Evolutionary conservation across 2,329 filamentous ascomycete genomes (phyloP).

Genomic region (Ophioceras dolichostomum): DNA sequence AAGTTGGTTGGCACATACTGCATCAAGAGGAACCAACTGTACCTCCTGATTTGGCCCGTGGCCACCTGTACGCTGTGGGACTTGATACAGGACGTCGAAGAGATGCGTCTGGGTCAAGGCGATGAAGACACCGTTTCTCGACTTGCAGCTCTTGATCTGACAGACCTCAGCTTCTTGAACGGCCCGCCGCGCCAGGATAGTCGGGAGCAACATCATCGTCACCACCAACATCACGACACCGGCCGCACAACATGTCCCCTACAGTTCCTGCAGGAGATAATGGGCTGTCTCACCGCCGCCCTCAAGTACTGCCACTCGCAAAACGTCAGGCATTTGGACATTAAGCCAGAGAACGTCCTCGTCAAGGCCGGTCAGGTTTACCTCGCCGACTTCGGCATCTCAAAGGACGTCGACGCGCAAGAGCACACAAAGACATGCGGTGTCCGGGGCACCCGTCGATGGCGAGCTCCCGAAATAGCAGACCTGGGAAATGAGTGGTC

Average conservation of each 20-base stretch:
- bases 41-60: too few species aligned
- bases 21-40: too few species aligned
- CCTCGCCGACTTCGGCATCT: constrained; percentile 5
- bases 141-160: too few species aligned
- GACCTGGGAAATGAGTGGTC: constrained; percentile 23
- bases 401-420: constrained; percentile 24
- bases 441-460: constrained; percentile 26
- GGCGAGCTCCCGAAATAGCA: constrained; percentile 31
- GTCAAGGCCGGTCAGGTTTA: constrained; percentile 1
- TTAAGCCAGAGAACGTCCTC: constrained; percentile 8
- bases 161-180: too few species aligned
- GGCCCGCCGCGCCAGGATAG: too few species aligned
- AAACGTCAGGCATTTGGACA: constrained; percentile 2
- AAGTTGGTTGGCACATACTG: too few species aligned
- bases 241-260: constrained; percentile 19
- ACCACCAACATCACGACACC: constrained; percentile 2
- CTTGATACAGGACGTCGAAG: too few species aligned
- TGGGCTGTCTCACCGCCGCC: constrained; percentile 1
- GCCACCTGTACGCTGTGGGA: too few species aligned
- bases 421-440: constrained; percentile 31
- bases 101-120: too few species aligned
- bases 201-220: too few species aligned
- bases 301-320: constrained; percentile 3
- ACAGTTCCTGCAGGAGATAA: constrained; percentile 28
- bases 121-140: too few species aligned